Percentiles rank a stretch among this genome's conserved stretches.
Evolutionary conservation across 805 yeast genomes (phyloP).

Genomic region (Metschnikowia noctiluminum): DNA sequence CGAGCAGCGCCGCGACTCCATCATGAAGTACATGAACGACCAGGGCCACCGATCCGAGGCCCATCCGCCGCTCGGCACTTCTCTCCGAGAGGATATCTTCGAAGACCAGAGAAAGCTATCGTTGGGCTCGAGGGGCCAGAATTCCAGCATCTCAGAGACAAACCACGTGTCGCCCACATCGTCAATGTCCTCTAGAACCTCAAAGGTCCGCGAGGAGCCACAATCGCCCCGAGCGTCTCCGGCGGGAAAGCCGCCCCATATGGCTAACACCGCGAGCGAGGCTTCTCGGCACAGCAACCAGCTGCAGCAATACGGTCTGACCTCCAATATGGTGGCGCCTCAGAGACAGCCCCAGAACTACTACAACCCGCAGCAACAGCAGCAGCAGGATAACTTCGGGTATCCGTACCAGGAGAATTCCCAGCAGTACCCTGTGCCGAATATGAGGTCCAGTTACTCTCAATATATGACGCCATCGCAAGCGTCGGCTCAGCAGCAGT

Average conservation of each 20-base stretch:
- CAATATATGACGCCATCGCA: constrained; percentile 2
- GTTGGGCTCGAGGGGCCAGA: constrained; percentile 1
- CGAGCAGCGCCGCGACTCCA: constrained; percentile 39
- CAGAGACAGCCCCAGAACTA: constrained; percentile 8
- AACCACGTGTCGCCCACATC: constrained; percentile 34
- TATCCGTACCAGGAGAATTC: constrained; percentile 5
- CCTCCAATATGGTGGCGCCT: neutral
- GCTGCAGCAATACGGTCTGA: neutral
- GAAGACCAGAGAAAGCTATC: constrained; percentile 17
- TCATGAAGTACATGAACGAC: constrained; percentile 35
- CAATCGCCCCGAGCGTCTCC: constrained; percentile 43
- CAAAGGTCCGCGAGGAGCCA: constrained; percentile 33
- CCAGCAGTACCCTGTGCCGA: constrained; percentile 5
- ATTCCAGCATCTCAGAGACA: constrained; percentile 5
- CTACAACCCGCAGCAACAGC: constrained; percentile 2
- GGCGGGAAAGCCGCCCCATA: neutral
- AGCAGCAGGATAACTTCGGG: constrained; percentile 2
- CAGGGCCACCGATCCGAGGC: constrained; percentile 21
- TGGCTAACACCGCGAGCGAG: too few relatives aligned
- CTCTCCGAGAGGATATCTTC: constrained; percentile 39
- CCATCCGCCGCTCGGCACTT: constrained; percentile 15
- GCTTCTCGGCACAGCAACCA: too few relatives aligned
- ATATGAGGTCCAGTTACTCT: neutral
- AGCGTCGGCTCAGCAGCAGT: neutral
- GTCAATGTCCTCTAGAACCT: constrained; percentile 32